Percentiles rank a stretch among this genome's conserved stretches.
These are phyloP conservation scores for Aspergillus taichungensis DNA, from an alignment of 495 filamentous ascomycete genomes.

Conservation along the genomic window DNA sequence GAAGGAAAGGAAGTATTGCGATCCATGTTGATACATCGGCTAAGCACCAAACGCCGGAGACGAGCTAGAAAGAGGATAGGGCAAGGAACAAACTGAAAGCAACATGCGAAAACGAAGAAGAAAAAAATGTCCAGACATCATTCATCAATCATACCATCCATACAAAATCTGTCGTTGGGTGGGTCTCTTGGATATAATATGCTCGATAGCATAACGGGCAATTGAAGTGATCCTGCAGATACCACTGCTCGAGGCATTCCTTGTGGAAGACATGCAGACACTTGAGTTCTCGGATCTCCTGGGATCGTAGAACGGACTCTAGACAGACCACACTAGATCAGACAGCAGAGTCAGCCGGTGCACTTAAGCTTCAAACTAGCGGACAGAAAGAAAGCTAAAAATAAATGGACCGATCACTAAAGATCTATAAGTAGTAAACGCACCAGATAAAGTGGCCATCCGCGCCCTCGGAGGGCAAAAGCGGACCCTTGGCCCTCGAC, in stretches of 20 bases:
- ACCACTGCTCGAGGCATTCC: constrained; percentile 41
- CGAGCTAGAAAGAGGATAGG: not conserved
- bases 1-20: not conserved
- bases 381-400: not conserved
- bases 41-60: too few species aligned
- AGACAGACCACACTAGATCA: constrained; percentile 32
- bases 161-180: constrained; percentile 28
- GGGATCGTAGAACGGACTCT: constrained; percentile 29
- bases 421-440: constrained; percentile 1
- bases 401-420: not conserved
- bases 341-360: not conserved
- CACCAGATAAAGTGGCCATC: constrained; percentile 40
- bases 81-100: not conserved
- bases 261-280: constrained; percentile 41
- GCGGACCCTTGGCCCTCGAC: constrained; percentile 26
- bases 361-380: not conserved
- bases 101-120: not conserved
- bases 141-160: constrained; percentile 31
- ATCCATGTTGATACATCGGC: not conserved
- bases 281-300: constrained; percentile 36
- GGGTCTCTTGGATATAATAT: constrained; percentile 29
- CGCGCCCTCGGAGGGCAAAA: constrained; percentile 26
- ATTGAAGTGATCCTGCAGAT: constrained; percentile 33
- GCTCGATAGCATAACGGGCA: constrained; percentile 36
- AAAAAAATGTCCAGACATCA: constrained; percentile 1